Base-by-base conservation (phyloP, 2,329 filamentous ascomycete species). In the Alternaria viburni region DNA sequence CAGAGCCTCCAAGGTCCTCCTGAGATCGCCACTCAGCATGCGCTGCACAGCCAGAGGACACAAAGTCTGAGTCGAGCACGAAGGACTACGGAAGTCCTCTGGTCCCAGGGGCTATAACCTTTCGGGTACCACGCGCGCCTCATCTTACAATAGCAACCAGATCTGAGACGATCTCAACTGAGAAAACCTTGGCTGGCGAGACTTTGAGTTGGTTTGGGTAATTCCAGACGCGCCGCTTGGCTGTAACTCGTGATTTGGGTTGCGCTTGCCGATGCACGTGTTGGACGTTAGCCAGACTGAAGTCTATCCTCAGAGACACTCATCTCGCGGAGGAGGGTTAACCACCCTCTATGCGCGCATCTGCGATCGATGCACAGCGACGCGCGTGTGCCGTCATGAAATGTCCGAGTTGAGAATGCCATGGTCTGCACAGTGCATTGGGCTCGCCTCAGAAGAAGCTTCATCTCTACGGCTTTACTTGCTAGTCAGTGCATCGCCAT, bases 321-420 rank as follows among this genome's bases (percentile, higher is more conserved):
- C 49, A 23, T 36, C 47, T 51, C 26, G 47, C 17, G n/a, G 15
- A 26, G n/a, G 13, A 21, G 25, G 15, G 19, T 17, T 26, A 19
- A 21, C 36, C 55, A 66, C 9, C 80, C 45, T 76, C 78, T 68
- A 57, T 71, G 5, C 62, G 79, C 64, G 58, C 66, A 84, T 82
- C 72, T 44, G 81, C 79, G 25, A 81, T 83, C 63, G 64, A 71
- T 41, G 19, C 12, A 81, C 83, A 66, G 83, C 83, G 54, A 64
- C 75, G 54, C 66, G 76, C 26, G 74, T 84, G 32, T 84, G 82
- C 76, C 69, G 64, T 17, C 74, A 77, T 46, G 69, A 77, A 49
- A 77, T 77, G 77, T 83, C 44, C 72, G 76, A 36, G 74, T 83
- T 21, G 79, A 82, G 21, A 77, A 77, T 3, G 65, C 69, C 10